These are phyloP conservation scores for Sporothrix mexicana DNA, from an alignment of 2,329 filamentous ascomycete species.

Conservation along the genomic window DNA sequence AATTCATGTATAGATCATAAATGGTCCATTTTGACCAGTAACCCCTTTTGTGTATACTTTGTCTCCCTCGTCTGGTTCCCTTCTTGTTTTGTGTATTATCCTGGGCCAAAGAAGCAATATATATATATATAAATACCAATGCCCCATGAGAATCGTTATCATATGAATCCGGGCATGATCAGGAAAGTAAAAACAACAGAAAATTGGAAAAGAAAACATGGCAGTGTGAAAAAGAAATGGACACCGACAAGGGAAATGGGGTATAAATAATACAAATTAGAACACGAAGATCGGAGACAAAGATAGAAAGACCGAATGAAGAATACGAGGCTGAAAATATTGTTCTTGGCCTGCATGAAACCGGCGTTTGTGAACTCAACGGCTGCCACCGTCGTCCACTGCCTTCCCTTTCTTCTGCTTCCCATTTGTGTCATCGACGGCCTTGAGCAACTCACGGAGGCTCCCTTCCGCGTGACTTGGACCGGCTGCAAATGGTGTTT, in stretches of 20 bases:
- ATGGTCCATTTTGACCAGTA: neutral
- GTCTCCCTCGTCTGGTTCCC: neutral
- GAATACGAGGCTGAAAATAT: neutral
- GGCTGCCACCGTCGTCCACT: conserved; percentile 32
- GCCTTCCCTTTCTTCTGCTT: conserved; percentile 41
- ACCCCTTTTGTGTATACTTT: conserved; percentile 20
- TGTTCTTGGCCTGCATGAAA: neutral
- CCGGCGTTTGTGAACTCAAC: neutral
- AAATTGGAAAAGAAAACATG: conserved; percentile 8
- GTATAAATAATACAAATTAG: conserved; percentile 26
- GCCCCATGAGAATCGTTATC: conserved; percentile 22
- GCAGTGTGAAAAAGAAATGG: neutral
- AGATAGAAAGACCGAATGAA: neutral
- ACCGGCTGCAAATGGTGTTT: neutral
- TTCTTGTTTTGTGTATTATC: conserved; percentile 23
- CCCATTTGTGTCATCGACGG: conserved; percentile 42
- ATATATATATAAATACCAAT: no score
- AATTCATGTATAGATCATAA: neutral
- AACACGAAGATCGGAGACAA: neutral
- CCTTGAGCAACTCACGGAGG: conserved; percentile 58
- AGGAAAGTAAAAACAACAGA: conserved; percentile 23
- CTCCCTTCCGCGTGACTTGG: conserved; percentile 60
- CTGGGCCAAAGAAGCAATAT: no score
- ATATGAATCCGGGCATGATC: conserved; percentile 15
- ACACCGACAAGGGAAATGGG: conserved; percentile 1